Evolutionary conservation across 2,329 filamentous ascomycete genomes (phyloP).

Genomic region (Talaromyces albobiverticillius): DNA sequence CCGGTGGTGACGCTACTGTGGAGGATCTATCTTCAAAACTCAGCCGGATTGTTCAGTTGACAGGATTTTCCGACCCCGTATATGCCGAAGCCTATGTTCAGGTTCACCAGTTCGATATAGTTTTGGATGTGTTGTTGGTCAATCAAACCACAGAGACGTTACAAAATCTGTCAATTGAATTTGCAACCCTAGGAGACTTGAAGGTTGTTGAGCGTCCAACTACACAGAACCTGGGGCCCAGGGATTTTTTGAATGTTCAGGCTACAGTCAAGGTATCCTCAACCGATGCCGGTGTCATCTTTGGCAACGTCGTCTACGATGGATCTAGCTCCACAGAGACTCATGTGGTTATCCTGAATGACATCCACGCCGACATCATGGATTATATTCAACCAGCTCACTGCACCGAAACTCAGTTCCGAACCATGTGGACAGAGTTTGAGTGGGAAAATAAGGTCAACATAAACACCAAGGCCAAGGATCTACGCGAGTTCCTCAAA

Average conservation of each 20-base stretch:
- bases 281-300: slow-evolving; percentile 97
- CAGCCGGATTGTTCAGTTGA: slow-evolving; percentile 92
- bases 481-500: slow-evolving; percentile 83
- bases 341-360: slow-evolving; percentile 96
- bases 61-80: slow-evolving; percentile 95
- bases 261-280: slow-evolving; percentile 98
- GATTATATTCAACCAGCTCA: slow-evolving; percentile 98
- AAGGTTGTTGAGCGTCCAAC: slow-evolving; percentile 97
- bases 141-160: slow-evolving; percentile 97
- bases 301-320: slow-evolving; percentile 97
- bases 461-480: slow-evolving; percentile 96
- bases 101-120: slow-evolving; percentile 97
- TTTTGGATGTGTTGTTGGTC: slow-evolving; percentile 91
- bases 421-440: slow-evolving; percentile 99
- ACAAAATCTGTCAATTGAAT: slow-evolving; percentile 95
- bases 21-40: slow-evolving; percentile 93
- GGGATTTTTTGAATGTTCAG: slow-evolving; percentile 98
- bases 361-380: slow-evolving; percentile 99
- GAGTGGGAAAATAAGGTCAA: slow-evolving; percentile 99
- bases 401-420: slow-evolving; percentile 96
- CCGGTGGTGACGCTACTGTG: slow-evolving; percentile 77
- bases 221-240: slow-evolving; percentile 89
- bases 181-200: slow-evolving; percentile 94
- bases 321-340: slow-evolving; percentile 87
- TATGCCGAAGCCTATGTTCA: slow-evolving; percentile 99